Evolutionary conservation across 208 protist species (phyloP), one percentile per base, ranked within the genome.

Genomic region (Herpetomonas samuelpessoai): DNA sequence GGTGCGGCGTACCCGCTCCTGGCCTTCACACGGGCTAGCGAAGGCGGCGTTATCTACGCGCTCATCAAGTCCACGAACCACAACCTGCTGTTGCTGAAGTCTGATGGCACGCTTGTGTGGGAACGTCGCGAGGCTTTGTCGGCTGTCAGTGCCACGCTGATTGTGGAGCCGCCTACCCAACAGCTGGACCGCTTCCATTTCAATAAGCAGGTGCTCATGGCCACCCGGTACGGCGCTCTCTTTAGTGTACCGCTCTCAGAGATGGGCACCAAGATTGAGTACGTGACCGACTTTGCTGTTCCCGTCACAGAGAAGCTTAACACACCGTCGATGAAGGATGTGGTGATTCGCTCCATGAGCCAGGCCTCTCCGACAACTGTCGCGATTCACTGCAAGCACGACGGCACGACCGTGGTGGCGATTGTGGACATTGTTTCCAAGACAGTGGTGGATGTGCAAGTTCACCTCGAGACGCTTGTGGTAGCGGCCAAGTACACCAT

Each of bases 181-280:
- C 14, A 51, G 10, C 56, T 88, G 2, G 89, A 96, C 61, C 86
- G 88, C 62, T 93, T 96, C 52, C 70, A 83, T 44, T 91, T 96
- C 53, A 83, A 87, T 58, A 88, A 92, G 68, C 46, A 83, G 19
- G 67, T 74, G 4, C 55, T 93, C 4, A 55, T 80, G 16, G 71
- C 75, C 38, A 91, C 90, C 14, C 67, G 71, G 24, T 78, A 73
- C 45, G 86, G 84, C 29, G 45, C 76, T 0, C 69, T 96, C 28
- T 93, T 93, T 69, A 31, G 56, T 26, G 70, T 92, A 27, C 84
- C 90, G 19, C 41, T 93, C 25, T 38, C 68, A 2, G 50, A 79
- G 16, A 83, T 81, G 68, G 89, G 83, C 16, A 12, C 48, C 14
- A 57, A 64, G 22, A 74, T 92, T 22, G 49, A 76, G 14, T 59